Conservation (phyloP, 345 rosid genomes). For the Lepidium sativum region DNA sequence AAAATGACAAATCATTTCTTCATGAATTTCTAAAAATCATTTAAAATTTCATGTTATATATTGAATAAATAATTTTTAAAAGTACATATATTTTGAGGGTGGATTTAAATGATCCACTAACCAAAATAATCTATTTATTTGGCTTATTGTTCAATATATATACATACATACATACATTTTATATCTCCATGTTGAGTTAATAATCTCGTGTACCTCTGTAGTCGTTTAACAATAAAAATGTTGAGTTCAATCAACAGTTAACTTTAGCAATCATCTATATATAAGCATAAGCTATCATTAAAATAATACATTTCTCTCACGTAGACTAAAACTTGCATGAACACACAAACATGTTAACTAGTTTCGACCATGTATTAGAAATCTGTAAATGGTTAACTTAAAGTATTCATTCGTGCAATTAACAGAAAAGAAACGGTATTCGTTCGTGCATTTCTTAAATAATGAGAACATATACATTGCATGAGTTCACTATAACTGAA, state of each 20-base stretch:
- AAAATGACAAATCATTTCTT: too few species aligned
- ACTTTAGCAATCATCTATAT: background rate
- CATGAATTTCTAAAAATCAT: too few species aligned
- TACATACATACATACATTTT: background rate
- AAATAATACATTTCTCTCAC: background rate
- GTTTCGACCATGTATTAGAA: background rate
- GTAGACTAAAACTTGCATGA: conserved; percentile 1
- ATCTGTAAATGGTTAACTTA: background rate
- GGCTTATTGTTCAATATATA: background rate
- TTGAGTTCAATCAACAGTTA: background rate
- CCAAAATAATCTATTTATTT: background rate
- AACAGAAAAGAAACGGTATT: background rate
- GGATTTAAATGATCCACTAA: background rate
- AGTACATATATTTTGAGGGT: too few species aligned
- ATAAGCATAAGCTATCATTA: background rate
- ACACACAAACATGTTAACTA: background rate
- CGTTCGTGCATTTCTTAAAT: conserved; percentile 19
- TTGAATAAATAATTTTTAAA: too few species aligned
- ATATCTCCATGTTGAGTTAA: background rate
- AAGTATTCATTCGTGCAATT: conserved; percentile 11
- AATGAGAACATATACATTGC: conserved; percentile 14
- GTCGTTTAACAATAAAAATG: background rate
- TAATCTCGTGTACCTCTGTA: background rate
- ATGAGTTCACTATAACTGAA: background rate
- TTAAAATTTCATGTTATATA: too few species aligned